Evolutionary conservation across 768 basidiomycete species (phyloP).

Genomic region (Boletus vinaceobasis): DNA sequence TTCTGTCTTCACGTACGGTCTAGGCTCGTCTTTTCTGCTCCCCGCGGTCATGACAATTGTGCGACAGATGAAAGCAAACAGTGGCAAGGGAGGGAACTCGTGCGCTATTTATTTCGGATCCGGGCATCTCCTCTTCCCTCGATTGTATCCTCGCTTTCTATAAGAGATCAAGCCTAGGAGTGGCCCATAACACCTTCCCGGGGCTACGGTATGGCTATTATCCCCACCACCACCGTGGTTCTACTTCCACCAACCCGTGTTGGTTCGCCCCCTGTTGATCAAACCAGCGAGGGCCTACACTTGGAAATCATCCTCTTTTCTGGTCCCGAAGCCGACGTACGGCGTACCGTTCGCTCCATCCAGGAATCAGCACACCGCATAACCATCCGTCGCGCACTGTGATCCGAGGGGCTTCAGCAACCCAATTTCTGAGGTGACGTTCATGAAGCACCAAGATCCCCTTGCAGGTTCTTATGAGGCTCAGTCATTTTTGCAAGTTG

Average conservation of each 20-base stretch:
- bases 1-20: conserved; percentile 5
- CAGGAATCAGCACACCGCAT: conserved; percentile 5
- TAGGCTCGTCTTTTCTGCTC: conserved; percentile 1
- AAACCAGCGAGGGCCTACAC: background rate
- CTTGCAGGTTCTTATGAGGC: background rate
- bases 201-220: background rate
- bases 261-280: conserved; percentile 6
- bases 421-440: conserved; percentile 5
- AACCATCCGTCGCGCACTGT: background rate
- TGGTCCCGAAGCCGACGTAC: background rate
- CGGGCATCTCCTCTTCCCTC: conserved; percentile 5
- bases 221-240: background rate
- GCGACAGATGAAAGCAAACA: background rate
- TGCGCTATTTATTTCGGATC: conserved; percentile 9
- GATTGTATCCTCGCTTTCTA: conserved; percentile 3
- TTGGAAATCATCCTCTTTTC: background rate
- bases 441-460: conserved; percentile 1
- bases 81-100: background rate
- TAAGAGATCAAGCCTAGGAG: background rate
- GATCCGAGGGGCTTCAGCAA: conserved; percentile 19
- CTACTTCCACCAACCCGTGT: background rate
- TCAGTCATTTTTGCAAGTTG: background rate
- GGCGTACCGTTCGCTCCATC: background rate
- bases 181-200: background rate
- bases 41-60: conserved; percentile 9